These are phyloP conservation scores for Silene vulgaris DNA, from an alignment of 179 eudicot species.

Conservation along the genomic window DNA sequence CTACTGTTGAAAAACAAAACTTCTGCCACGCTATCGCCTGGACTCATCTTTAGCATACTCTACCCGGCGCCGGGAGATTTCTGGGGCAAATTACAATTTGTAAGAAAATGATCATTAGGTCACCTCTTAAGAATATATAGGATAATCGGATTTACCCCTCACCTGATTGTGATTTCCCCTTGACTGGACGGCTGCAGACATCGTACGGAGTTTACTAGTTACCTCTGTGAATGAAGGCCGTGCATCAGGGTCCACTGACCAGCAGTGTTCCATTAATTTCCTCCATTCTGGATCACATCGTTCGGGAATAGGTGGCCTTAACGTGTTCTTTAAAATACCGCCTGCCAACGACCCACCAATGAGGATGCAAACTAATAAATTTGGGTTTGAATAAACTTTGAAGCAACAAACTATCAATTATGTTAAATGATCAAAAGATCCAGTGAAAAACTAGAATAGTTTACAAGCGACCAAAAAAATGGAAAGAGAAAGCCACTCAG, in stretches of 20 bases:
- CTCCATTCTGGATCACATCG: slow-evolving; percentile 77
- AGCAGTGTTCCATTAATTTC: slow-evolving; percentile 80
- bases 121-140: background rate
- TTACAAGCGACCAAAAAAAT: background rate
- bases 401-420: background rate
- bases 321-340: slow-evolving; percentile 80
- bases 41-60: slow-evolving; percentile 15
- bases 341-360: slow-evolving; percentile 35
- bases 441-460: background rate
- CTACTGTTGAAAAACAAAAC: slow-evolving; percentile 20
- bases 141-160: slow-evolving; percentile 12
- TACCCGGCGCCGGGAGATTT: slow-evolving; percentile 21
- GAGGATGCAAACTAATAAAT: background rate
- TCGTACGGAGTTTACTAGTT: slow-evolving; percentile 54
- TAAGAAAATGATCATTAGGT: background rate
- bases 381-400: background rate
- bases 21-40: slow-evolving; percentile 18
- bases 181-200: slow-evolving; percentile 49
- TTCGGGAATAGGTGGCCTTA: slow-evolving; percentile 71
- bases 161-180: slow-evolving; percentile 41
- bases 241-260: slow-evolving; percentile 64
- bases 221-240: slow-evolving; percentile 82
- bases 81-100: slow-evolving; percentile 23
- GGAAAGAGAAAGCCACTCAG: background rate
- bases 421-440: background rate